These are phyloP conservation scores for Alternaria burnsii DNA, from an alignment of 2,329 filamentous ascomycete genomes.

Conservation along the genomic window DNA sequence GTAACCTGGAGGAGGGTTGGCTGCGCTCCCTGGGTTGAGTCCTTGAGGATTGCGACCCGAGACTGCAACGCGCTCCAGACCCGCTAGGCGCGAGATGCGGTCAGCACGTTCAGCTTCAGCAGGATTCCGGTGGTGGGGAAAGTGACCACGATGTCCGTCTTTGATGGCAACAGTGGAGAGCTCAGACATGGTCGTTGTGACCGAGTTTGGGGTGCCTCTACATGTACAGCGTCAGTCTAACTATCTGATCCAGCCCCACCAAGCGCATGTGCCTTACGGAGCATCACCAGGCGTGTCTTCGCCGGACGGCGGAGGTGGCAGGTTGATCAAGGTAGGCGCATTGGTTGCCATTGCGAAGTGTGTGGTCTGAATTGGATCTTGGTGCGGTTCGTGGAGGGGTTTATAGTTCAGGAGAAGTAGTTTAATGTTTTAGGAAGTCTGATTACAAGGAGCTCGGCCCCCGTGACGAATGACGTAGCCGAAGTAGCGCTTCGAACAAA, in stretches of 20 bases:
- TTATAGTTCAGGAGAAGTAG: slow-evolving; percentile 16
- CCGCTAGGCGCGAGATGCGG: slow-evolving; percentile 91
- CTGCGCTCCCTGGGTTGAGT: slow-evolving; percentile 56
- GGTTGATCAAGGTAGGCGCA: slow-evolving; percentile 78
- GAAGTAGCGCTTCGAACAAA: background rate
- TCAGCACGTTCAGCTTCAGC: slow-evolving; percentile 92
- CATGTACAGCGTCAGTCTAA: slow-evolving; percentile 23
- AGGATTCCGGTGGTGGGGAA: slow-evolving; percentile 70
- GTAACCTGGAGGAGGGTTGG: slow-evolving; percentile 65
- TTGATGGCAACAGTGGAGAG: slow-evolving; percentile 96
- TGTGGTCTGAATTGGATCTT: background rate
- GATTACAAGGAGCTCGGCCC: slow-evolving; percentile 6
- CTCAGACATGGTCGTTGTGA: slow-evolving; percentile 88
- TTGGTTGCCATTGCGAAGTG: slow-evolving; percentile 41
- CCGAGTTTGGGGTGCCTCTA: slow-evolving; percentile 91
- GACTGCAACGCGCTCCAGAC: slow-evolving; percentile 88
- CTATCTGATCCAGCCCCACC: slow-evolving; percentile 14
- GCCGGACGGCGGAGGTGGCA: slow-evolving; percentile 82
- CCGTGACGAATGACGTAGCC: slow-evolving; percentile 20
- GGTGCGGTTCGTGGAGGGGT: slow-evolving; percentile 7
- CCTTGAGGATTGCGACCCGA: slow-evolving; percentile 64
- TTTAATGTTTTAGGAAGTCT: slow-evolving; percentile 9
- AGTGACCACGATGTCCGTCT: slow-evolving; percentile 88
- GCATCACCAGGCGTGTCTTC: slow-evolving; percentile 88
- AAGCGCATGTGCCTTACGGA: slow-evolving; percentile 68